Percentiles rank a stretch among this genome's conserved stretches.
phyloP scores from a whole-genome alignment of 1,284 basidiomycete genomes.

The Cutaneotrichosporon cutaneum region DNA sequence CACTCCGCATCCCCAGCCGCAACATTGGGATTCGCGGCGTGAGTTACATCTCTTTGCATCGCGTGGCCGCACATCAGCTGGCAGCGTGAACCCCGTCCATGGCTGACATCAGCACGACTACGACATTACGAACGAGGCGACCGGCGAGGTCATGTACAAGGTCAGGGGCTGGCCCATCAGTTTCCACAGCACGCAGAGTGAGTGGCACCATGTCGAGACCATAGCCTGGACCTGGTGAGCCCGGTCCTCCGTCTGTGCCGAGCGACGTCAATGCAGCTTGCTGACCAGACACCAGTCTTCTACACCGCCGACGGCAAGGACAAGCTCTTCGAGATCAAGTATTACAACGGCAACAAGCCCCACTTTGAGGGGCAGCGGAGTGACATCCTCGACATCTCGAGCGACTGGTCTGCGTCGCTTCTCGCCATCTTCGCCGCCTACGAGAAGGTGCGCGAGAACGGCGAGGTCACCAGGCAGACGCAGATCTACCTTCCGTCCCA shows the following conservation, averaged over 20 bases:
- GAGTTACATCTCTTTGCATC: background rate
- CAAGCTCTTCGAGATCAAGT: conserved; percentile 11
- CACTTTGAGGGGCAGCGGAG: conserved; percentile 13
- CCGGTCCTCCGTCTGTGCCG: too few relatives aligned
- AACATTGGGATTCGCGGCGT: conserved; percentile 11
- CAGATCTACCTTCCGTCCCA: conserved; percentile 4
- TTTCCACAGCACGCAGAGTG: conserved; percentile 13
- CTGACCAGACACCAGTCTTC: conserved; percentile 9
- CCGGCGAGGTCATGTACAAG: conserved; percentile 13
- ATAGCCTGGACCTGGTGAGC: too few relatives aligned
- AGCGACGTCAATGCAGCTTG: too few relatives aligned
- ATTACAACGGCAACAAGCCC: conserved; percentile 3
- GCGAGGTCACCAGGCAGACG: conserved; percentile 5
- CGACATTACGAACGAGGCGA: conserved; percentile 8
- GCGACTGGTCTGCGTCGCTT: background rate
- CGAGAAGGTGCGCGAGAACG: background rate
- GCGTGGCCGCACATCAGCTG: background rate
- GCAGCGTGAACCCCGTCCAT: background rate
- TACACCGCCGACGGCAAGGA: conserved; percentile 14
- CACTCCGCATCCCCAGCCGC: conserved; percentile 12
- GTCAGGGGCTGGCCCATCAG: conserved; percentile 11
- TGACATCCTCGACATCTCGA: conserved; percentile 14
- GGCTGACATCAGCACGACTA: conserved; percentile 12
- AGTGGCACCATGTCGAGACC: background rate
- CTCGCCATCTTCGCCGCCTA: conserved; percentile 12